Base-by-base conservation (phyloP, 352 stramenopile genomes). In the Phytophthora lateralis region DNA sequence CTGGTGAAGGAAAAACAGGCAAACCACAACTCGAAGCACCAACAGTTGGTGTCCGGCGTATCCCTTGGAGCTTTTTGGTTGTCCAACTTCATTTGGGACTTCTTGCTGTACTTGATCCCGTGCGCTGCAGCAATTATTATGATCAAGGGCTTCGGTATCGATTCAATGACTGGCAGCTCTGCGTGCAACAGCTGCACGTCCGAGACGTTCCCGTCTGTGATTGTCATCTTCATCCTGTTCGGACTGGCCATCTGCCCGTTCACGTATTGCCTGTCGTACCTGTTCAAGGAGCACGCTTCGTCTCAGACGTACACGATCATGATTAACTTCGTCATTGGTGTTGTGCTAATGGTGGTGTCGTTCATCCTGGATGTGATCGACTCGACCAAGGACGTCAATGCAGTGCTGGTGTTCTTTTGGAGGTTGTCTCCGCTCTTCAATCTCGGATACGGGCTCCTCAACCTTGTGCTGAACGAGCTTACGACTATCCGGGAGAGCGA, bases 11-110 rank as follows among this genome's bases (percentile, higher is more conserved):
- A 99, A 68, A 83, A 83, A 45, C 87, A 98, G 52, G 85, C 93
- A 6, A 69, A 66, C 9, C 73, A 86, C 66, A 98, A 98, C 69
- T 92, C 96, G 2, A 99, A 99, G 71, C 97, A 99, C 80, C 89
- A 98, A 75, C 93, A 98, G 66, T 90, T 85, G 71, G 96, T 99
- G 24, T 97, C 90, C 0, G 97, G 97, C 10, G 96, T 98, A 0
- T 91, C 88, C 30, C 79, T 98, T 9, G 63, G 60, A 1, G 90
- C 93, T 0, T 99, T 99, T 65, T 99, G 97, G 97, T 37, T 98
- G 3, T 91, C 94, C n/a, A 99, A 97, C 37, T 98, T 90, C 55
- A 47, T 96, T 7, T 99, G 93, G 84, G 95, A 99, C 68, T 73
- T 97, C 27, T 49, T 95, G 20, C 90, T 95, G 44, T 99, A 98